Evolutionary conservation across 306 rosid genomes (phyloP), one percentile per base, ranked within the genome.

Genomic region (Fragaria ananassa): DNA sequence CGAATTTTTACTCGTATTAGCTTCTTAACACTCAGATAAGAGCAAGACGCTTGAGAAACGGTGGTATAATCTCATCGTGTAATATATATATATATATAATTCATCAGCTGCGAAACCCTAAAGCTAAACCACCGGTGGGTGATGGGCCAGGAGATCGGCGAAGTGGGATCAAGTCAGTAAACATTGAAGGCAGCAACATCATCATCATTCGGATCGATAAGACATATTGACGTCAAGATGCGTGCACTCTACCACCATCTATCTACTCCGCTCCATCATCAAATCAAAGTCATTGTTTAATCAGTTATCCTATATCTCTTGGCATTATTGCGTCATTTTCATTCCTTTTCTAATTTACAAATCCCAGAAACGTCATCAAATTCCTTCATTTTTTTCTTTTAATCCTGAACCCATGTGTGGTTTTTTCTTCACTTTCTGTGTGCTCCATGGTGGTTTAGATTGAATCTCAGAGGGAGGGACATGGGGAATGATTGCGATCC

Each of bases 161-260:
- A 42, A 42, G 46, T 39, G 44, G 44, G 44, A 39, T 39, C 47
- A 44, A 44, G 47, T 44, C 27, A n/a, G 27, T 29, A 60, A 15
- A 73, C 10, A 71, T n/a, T 64, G 31, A 54, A 47, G 72, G 68
- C 57, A 17, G n/a, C 39, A 56, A 14, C 41, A 29, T 12, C 10
- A 5, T 13, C n/a, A 5, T 61, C 42, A 31, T 62, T 0, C 1
- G 8, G 64, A 54, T 66, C 70, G 76, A 77, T 39, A 50, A 42
- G 74, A 82, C 73, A 41, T 68, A 17, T 37, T 58, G 39, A 10
- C 77, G 74, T 54, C 69, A 78, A 31, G 41, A 82, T 74, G 82
- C 80, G 80, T 82, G 85, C 70, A 74, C 80, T 69, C 82, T 45
- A 47, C 76, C 45, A 46, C 13, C 13, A 31, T 42, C 25, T 0